Evolutionary conservation across 208 protist genomes (phyloP).

Genomic region (Acanthamoeba royreba): DNA sequence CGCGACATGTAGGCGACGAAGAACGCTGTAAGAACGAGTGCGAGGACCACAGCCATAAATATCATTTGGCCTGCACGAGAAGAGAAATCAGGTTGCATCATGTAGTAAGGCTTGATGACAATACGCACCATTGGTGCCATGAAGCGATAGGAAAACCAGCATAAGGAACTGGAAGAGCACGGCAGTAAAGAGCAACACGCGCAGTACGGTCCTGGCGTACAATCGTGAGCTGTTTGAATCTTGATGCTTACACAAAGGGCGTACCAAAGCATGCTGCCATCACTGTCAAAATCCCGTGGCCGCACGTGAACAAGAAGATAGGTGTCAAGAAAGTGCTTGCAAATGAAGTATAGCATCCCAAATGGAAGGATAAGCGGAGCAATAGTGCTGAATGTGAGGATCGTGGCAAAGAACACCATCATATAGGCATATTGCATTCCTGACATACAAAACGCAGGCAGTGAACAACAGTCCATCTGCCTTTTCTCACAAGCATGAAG

Average conservation of each 20-base stretch:
- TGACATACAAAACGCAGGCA: too few relatives aligned
- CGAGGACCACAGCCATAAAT: not conserved
- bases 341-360: conserved; percentile 22
- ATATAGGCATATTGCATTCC: conserved; percentile 46
- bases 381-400: conserved; percentile 39
- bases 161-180: conserved; percentile 12
- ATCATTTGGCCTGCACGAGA: not conserved
- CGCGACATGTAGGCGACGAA: not conserved
- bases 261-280: conserved; percentile 51
- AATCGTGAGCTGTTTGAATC: not conserved
- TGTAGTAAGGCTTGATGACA: not conserved
- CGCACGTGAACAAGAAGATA: conserved; percentile 37
- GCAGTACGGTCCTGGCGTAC: not conserved
- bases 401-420: conserved; percentile 43
- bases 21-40: not conserved
- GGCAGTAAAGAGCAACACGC: not conserved
- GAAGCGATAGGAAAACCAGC: conserved; percentile 23
- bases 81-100: not conserved
- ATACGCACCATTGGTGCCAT: not conserved
- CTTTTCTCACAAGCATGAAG: too few relatives aligned
- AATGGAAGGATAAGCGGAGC: conserved; percentile 40
- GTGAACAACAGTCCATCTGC: too few relatives aligned
- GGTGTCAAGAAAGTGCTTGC: conserved; percentile 43
- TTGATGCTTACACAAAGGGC: not conserved
- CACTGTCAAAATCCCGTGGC: conserved; percentile 25